Evolutionary conservation across 2,329 filamentous ascomycete species (phyloP), one percentile per base, ranked within the genome.

Genomic region (Curvularia verruculosa): DNA sequence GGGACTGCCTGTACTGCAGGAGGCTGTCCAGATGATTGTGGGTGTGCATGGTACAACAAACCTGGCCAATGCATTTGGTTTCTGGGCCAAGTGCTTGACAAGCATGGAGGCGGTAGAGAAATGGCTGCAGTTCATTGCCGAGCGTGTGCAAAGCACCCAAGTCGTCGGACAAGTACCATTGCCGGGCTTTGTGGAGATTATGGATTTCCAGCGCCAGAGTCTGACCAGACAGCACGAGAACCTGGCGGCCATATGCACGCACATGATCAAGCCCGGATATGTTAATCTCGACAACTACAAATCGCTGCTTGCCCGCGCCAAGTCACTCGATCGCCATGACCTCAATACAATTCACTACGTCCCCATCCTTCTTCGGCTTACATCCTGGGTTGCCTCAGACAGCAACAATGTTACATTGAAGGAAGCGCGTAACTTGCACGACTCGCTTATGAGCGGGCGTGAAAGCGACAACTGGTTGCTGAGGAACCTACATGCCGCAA

Each of bases 161-260:
- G 84, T 96, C 3, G 83, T 97, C 12, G 90, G 90, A 3, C 86
- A 90, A 62, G 80, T 80, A 6, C 82, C 83, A 24, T 77, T 83
- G 43, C 82, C 83, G 9, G 90, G 93, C 63, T 83, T 89, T 54
- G 82, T 89, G 64, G 91, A 96, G 71, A 89, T 89, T 3, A 84
- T 96, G 60, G 88, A 93, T 66, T 90, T 91, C 68, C 91, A 96
- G 68, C 87, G 89, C 43, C 81, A 86, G 64, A 96, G 91, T 69
- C 83, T 99, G 49, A 86, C 89, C 21, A 88, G 91, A 69, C 94
- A 99, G 75, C 96, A 99, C 72, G 94, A 99, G 73, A 86, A 90
- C 15, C 81, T 99, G 15, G 88, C 89, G 12, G 84, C 92, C n/a
- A 89, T 96, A 51, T 79, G 96, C 49, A 88, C 87, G 59, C 87